Percentiles rank a stretch among this genome's conserved stretches.
Evolutionary conservation across 1,139 yeast genomes (phyloP).

Genomic region (Magnusiomyces paraingens): DNA sequence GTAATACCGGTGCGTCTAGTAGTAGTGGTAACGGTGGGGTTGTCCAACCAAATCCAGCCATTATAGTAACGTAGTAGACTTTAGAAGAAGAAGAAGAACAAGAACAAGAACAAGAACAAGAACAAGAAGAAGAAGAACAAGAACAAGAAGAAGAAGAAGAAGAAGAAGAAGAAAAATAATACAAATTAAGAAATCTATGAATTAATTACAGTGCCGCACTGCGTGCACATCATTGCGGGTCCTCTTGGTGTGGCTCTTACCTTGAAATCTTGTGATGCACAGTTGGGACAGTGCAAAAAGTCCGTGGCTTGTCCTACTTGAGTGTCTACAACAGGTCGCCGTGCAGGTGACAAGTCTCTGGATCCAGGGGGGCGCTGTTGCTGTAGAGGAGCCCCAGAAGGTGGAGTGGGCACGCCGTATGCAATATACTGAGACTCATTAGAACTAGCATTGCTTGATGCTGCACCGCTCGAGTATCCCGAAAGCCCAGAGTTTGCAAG

Average conservation of each 20-base stretch:
- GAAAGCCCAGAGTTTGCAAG: neutral
- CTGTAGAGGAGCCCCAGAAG: too few species aligned
- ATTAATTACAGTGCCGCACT: neutral
- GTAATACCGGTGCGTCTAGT: neutral
- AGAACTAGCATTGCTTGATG: too few species aligned
- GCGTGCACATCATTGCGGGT: neutral
- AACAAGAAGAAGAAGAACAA: neutral
- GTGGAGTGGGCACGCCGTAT: too few species aligned
- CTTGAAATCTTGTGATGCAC: too few species aligned
- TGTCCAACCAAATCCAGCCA: neutral
- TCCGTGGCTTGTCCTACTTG: too few species aligned
- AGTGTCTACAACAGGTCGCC: too few species aligned
- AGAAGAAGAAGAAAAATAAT: neutral
- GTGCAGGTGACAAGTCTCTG: too few species aligned
- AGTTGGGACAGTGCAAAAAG: too few species aligned
- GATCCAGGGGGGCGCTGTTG: too few species aligned
- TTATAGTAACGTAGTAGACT: neutral
- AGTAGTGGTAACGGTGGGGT: neutral
- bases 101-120: neutral
- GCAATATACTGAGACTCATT: too few species aligned
- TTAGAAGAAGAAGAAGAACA: neutral
- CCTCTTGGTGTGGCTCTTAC: neutral
- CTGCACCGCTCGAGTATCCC: too few species aligned
- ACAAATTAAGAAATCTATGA: neutral
- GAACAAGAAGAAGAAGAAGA: neutral